Conservation (phyloP, 306 rosid genomes). For the Acacia melanoxylon region DNA sequence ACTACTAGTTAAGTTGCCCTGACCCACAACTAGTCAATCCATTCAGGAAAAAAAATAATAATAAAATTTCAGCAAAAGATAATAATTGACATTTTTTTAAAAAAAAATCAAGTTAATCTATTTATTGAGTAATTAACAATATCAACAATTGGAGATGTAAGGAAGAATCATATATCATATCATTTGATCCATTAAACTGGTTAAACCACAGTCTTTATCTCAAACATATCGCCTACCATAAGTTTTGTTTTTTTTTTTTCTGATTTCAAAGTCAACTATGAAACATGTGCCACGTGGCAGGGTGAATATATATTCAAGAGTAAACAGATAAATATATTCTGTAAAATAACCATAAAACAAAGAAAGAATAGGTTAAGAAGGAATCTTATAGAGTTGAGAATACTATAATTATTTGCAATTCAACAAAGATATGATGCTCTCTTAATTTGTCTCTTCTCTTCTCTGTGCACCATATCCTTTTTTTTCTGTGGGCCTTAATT, state of each 20-base stretch:
- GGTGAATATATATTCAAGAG: not conserved
- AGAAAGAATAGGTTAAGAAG: not conserved
- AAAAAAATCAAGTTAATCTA: not conserved
- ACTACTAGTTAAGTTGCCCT: too few relatives aligned
- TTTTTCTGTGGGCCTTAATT: conserved; percentile 25
- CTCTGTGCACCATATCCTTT: not conserved
- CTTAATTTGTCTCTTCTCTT: conserved; percentile 14
- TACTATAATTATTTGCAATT: not conserved
- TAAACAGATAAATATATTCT: not conserved
- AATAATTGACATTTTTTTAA: not conserved
- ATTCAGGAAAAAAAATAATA: too few relatives aligned
- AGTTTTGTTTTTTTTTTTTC: not conserved
- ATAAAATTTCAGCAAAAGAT: not conserved
- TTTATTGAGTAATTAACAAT: not conserved
- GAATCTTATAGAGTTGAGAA: conserved; percentile 24
- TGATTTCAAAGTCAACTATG: not conserved
- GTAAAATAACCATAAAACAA: not conserved
- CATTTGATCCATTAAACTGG: not conserved
- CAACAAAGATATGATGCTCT: conserved; percentile 19
- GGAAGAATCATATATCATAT: not conserved
- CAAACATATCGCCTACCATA: not conserved
- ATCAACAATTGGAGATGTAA: not conserved
- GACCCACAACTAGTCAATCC: rapidly evolving
- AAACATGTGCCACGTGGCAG: not conserved
- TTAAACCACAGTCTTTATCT: not conserved